These are phyloP conservation scores for Coemansia sp. DNA, from an alignment of 192 early-diverging fungal species.

Conservation along the genomic window DNA sequence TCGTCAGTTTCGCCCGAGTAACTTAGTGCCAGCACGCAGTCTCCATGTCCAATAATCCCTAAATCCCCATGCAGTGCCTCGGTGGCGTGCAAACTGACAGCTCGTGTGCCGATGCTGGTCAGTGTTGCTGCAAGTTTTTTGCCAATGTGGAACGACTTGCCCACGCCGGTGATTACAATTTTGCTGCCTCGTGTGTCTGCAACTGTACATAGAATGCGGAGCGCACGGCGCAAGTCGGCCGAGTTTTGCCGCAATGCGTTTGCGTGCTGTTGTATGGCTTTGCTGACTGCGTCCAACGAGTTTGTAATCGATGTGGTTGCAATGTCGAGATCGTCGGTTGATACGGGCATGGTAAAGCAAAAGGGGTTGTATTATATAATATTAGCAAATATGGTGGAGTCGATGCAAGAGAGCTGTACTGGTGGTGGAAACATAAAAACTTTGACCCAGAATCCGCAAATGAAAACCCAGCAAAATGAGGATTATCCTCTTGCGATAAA, in stretches of 20 bases:
- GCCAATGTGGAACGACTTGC: constrained; percentile 44
- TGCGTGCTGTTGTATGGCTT: constrained; percentile 26
- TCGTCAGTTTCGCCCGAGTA: constrained; percentile 43
- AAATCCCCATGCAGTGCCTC: constrained; percentile 48
- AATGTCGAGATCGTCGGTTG: constrained; percentile 10
- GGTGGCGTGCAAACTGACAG: constrained; percentile 37
- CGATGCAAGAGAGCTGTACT: not conserved
- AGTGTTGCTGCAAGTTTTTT: constrained; percentile 44
- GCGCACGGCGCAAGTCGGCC: constrained; percentile 13
- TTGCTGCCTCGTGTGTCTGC: constrained; percentile 13
- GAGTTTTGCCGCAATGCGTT: constrained; percentile 15
- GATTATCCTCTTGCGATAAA: not conserved
- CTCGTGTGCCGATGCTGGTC: constrained; percentile 35
- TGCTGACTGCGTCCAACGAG: constrained; percentile 24
- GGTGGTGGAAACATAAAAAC: not conserved
- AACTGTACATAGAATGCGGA: constrained; percentile 13
- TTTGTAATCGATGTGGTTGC: constrained; percentile 5
- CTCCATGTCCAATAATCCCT: constrained; percentile 20
- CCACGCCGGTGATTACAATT: constrained; percentile 37
- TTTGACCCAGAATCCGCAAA: not conserved
- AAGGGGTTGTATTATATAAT: not conserved
- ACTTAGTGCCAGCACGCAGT: constrained; percentile 42
- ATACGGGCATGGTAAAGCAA: not conserved
- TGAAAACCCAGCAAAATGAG: not conserved
- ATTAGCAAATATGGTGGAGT: not conserved